Evolutionary conservation across 1,139 yeast species (phyloP).

Genomic region (Candida sp.): DNA sequence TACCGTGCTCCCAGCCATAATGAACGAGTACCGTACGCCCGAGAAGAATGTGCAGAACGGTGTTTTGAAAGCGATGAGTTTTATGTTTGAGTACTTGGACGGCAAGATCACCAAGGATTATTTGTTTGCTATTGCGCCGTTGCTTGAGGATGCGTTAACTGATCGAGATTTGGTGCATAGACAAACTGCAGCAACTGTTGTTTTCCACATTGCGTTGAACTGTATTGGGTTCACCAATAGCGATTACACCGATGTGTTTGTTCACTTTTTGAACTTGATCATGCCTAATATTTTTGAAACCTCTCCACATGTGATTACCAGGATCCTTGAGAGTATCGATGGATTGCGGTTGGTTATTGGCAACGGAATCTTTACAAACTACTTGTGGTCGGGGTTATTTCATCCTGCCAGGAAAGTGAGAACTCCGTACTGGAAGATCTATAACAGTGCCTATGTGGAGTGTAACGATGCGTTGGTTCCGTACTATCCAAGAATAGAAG

Average conservation of each 20-base stretch:
- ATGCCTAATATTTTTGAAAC: conserved; percentile 91
- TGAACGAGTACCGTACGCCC: conserved; percentile 95
- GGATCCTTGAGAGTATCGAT: conserved; percentile 84
- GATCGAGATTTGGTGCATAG: conserved; percentile 94
- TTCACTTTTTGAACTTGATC: conserved; percentile 75
- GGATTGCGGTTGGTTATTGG: conserved; percentile 79
- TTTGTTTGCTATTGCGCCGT: conserved; percentile 78
- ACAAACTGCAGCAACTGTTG: conserved; percentile 93
- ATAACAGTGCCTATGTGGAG: conserved; percentile 77
- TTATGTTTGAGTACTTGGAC: conserved; percentile 92
- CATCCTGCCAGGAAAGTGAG: conserved; percentile 95
- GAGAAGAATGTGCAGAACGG: conserved; percentile 97
- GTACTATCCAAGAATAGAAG: conserved; percentile 67
- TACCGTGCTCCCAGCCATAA: conserved; percentile 93
- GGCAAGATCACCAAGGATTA: conserved; percentile 78
- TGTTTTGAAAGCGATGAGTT: conserved; percentile 89
- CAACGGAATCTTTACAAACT: conserved; percentile 72
- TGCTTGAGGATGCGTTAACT: conserved; percentile 88
- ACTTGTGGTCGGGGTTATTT: conserved; percentile 87
- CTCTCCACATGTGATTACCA: conserved; percentile 90
- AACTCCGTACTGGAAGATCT: conserved; percentile 83
- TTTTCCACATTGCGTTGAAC: conserved; percentile 81
- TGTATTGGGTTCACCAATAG: conserved; percentile 78
- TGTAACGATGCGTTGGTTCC: conserved; percentile 82
- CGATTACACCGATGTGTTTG: conserved; percentile 62